A percentile compares a stretch with the other conserved stretches of the same genome.
These are phyloP conservation scores for Tylopilus vinaceipallidus DNA, from an alignment of 768 basidiomycete genomes.

Conservation along the genomic window DNA sequence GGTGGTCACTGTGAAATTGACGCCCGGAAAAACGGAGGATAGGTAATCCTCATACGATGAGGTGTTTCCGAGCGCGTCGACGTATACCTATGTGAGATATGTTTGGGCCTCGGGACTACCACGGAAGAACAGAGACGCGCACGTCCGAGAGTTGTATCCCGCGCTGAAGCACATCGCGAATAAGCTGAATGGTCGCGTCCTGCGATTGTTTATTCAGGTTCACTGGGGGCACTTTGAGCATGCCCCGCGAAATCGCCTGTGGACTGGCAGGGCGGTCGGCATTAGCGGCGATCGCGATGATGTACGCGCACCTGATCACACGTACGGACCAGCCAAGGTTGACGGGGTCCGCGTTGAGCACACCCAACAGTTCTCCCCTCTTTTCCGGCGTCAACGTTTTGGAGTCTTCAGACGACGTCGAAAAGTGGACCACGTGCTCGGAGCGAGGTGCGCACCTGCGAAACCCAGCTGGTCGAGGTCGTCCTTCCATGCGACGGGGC, in stretches of 20 bases:
- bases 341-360: slow-evolving; percentile 63
- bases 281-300: slow-evolving; percentile 3
- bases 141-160: slow-evolving; percentile 83
- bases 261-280: slow-evolving; percentile 51
- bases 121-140: slow-evolving; percentile 6
- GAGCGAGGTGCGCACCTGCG: slow-evolving; percentile 57
- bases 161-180: slow-evolving; percentile 76
- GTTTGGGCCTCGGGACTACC: background rate
- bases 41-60: slow-evolving; percentile 84
- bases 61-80: slow-evolving; percentile 91
- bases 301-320: slow-evolving; percentile 59
- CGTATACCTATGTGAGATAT: slow-evolving; percentile 63
- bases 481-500: slow-evolving; percentile 74
- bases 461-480: slow-evolving; percentile 81
- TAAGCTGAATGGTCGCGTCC: slow-evolving; percentile 86
- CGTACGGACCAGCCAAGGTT: slow-evolving; percentile 83
- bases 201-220: slow-evolving; percentile 90
- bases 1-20: slow-evolving; percentile 82
- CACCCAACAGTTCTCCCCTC: slow-evolving; percentile 61
- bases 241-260: slow-evolving; percentile 86
- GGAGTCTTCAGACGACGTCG: slow-evolving; percentile 63
- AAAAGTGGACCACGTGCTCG: background rate
- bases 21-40: slow-evolving; percentile 75
- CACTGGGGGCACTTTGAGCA: slow-evolving; percentile 78
- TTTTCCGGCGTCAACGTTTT: slow-evolving; percentile 80